Evolutionary conservation across 768 basidiomycete genomes (phyloP).

Genomic region (Phylloporus rhodoxanthus): DNA sequence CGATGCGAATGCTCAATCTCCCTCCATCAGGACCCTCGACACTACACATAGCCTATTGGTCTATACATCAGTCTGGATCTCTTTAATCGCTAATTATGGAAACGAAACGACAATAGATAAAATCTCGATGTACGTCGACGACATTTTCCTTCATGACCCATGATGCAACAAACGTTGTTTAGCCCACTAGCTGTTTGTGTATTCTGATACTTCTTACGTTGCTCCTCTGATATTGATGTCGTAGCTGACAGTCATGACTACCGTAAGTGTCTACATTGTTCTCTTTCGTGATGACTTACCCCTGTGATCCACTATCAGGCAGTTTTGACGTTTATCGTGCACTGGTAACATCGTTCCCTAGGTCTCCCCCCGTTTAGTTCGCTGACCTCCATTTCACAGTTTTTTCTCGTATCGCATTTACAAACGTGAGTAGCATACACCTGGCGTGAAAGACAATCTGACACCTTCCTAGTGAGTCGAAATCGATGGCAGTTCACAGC

Average conservation of each 20-base stretch:
- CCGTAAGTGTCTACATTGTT: conserved; percentile 18
- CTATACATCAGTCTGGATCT: conserved; percentile 37
- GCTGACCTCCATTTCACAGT: conserved; percentile 11
- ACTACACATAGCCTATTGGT: conserved; percentile 38
- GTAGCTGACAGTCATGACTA: conserved; percentile 29
- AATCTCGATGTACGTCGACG: conserved; percentile 38
- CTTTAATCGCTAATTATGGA: conserved; percentile 42
- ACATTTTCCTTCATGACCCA: not conserved
- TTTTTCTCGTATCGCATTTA: conserved; percentile 40
- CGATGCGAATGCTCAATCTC: not conserved
- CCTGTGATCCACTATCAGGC: conserved; percentile 7
- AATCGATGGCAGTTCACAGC: conserved; percentile 28
- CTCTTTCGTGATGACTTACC: not conserved
- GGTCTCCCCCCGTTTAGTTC: not conserved
- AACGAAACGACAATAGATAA: conserved; percentile 32
- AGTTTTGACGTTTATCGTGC: conserved; percentile 33
- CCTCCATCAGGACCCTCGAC: conserved; percentile 29
- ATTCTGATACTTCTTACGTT: not conserved
- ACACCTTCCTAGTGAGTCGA: conserved; percentile 22
- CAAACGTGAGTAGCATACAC: conserved; percentile 28
- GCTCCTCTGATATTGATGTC: not conserved
- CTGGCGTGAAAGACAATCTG: not conserved
- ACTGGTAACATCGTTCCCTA: conserved; percentile 34
- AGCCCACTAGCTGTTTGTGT: conserved; percentile 26
- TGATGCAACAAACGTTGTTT: not conserved